These are phyloP conservation scores for Acanthamoeba lenticulata DNA, from an alignment of 208 protist species.

Conservation along the genomic window DNA sequence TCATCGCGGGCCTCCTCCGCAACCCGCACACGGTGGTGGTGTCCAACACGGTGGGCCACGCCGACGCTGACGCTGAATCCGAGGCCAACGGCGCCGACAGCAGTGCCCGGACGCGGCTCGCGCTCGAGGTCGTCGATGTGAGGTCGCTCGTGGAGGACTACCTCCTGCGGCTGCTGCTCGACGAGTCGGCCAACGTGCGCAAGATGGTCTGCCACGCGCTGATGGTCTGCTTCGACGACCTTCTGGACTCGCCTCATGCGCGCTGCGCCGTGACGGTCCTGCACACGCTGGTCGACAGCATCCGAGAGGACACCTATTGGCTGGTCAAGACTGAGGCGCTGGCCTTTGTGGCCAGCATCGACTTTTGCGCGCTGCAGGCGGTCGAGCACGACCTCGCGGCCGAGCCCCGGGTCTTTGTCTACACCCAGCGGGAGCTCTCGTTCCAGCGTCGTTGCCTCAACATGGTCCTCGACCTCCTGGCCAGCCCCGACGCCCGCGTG, in stretches of 20 bases:
- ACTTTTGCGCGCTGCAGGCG: constrained; percentile 30
- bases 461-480: constrained; percentile 45
- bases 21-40: not conserved
- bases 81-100: not conserved
- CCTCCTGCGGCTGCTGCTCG: constrained; percentile 38
- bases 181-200: constrained; percentile 50
- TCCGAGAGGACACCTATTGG: constrained; percentile 55
- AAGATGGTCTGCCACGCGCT: constrained; percentile 38
- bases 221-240: constrained; percentile 23
- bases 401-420: not conserved
- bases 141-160: not conserved
- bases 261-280: not conserved
- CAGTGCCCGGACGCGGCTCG: not conserved
- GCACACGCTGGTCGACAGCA: constrained; percentile 41
- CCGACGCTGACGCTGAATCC: too few species aligned
- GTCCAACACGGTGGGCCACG: not conserved
- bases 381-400: not conserved
- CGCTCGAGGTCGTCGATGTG: not conserved
- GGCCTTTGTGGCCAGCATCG: constrained; percentile 48
- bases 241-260: not conserved
- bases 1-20: constrained; percentile 17
- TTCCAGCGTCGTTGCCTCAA: constrained; percentile 41
- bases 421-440: not conserved
- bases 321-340: constrained; percentile 62
- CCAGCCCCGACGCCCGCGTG: constrained; percentile 21